Base-by-base conservation (phyloP, 148 eudicot genomes). In the Chenopodium suecicum region DNA sequence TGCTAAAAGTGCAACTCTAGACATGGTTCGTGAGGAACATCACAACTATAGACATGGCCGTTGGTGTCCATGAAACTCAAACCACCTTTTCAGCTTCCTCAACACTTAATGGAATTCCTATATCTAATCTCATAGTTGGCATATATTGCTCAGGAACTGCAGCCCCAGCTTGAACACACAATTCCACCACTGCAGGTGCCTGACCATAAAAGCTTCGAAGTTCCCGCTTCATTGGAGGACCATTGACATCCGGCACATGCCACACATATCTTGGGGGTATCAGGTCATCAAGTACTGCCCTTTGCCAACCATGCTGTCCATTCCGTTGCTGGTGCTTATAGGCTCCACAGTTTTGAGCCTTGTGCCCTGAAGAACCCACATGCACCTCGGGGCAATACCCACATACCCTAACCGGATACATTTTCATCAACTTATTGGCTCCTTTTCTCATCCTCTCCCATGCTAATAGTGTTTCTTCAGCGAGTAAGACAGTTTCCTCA, bases 331-430 rank as follows among this genome's bases (percentile, higher is more conserved):
- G 99, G 85, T 94, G 99, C 92, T 96, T 94, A 78, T 89, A 88
- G 46, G 97, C 97, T 17, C 94, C 98, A 77, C 98, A 96, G 83
- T 91, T 91, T 77, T 96, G 99, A 2, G 98, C 97, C 86, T 96
- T 96, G 88, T 91, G 98, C 62, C 97, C 98, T 2, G 86, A 87
- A 22, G 93, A 86, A 11, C 98, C 99, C 6, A 96, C 92, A 37
- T 96, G 98, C 73, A 96, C 88, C 84, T 94, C 99, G 4, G 94
- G 95, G 80, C 99, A 96, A 80, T 96, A 96, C 62, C 99, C 98
- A 78, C 98, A 94, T 69, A 91, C 95, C 87, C 98, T 89, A 77
- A 96, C 98, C 7, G 90, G 91, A 79, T 96, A 96, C 93, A 92
- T 86, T 83, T 85, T 92, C 95, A 94, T 94, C 80, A 96, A 88